A percentile compares a stretch with the other conserved stretches of the same genome.
Conservation (phyloP, 257 asterid species). For the Sherardia arvensis region DNA sequence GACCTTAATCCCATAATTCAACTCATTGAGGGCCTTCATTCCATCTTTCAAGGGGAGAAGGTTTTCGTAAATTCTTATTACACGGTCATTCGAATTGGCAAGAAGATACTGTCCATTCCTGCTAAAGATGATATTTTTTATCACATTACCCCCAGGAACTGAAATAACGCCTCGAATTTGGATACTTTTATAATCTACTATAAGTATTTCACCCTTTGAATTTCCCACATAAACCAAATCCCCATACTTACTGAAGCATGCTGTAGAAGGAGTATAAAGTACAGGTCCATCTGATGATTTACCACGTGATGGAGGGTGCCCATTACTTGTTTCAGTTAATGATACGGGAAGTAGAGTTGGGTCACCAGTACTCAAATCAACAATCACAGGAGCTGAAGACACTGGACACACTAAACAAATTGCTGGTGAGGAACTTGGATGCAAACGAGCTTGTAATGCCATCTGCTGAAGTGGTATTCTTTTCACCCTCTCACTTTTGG, state of each 20-base stretch:
- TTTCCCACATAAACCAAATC: constrained; percentile 83
- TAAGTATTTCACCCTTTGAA: constrained; percentile 80
- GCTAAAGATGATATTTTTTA: constrained; percentile 78
- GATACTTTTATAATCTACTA: constrained; percentile 43
- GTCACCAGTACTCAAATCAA: constrained; percentile 43
- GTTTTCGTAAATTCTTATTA: constrained; percentile 66
- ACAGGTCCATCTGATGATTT: constrained; percentile 76
- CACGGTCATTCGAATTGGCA: constrained; percentile 79
- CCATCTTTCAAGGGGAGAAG: constrained; percentile 65
- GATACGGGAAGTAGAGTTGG: constrained; percentile 64
- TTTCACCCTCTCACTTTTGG: constrained; percentile 65
- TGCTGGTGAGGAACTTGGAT: constrained; percentile 74
- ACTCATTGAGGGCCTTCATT: constrained; percentile 36
- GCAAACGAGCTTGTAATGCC: constrained; percentile 71
- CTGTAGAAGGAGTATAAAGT: constrained; percentile 80
- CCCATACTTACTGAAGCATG: constrained; percentile 75
- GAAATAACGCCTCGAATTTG: constrained; percentile 51
- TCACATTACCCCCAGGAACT: constrained; percentile 59
- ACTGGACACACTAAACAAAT: constrained; percentile 82
- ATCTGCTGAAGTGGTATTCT: constrained; percentile 55
- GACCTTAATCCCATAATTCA: constrained; percentile 22
- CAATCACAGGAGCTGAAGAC: constrained; percentile 83
- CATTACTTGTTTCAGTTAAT: constrained; percentile 40
- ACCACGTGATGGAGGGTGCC: constrained; percentile 47
- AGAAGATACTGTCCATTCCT: constrained; percentile 73